Conservation (phyloP, 768 basidiomycete genomes). For the Boletus tylopilopsis region DNA sequence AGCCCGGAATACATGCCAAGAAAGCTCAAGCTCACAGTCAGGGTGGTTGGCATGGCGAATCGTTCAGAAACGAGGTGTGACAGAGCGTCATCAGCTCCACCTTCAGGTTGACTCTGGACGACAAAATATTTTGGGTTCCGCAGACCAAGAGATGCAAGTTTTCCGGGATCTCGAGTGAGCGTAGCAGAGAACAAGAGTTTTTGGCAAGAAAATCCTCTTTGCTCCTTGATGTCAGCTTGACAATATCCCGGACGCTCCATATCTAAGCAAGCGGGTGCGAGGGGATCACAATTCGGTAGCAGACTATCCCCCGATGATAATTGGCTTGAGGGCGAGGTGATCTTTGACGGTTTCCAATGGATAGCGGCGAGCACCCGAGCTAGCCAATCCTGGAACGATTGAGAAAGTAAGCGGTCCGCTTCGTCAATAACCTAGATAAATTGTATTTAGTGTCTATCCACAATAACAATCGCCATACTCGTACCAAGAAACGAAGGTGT, state of each 20-base stretch:
- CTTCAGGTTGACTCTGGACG: slow-evolving; percentile 52
- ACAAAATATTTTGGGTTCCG: slow-evolving; percentile 84
- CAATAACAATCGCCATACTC: slow-evolving; percentile 23
- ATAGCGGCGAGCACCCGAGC: slow-evolving; percentile 78
- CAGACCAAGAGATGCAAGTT: slow-evolving; percentile 78
- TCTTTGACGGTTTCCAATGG: slow-evolving; percentile 34
- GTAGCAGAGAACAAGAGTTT: slow-evolving; percentile 97
- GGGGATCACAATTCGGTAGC: slow-evolving; percentile 35
- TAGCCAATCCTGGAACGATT: slow-evolving; percentile 97
- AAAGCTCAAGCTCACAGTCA: slow-evolving; percentile 49
- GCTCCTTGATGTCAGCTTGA: slow-evolving; percentile 54
- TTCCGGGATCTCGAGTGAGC: slow-evolving; percentile 90
- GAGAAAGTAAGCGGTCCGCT: slow-evolving; percentile 91
- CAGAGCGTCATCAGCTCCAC: slow-evolving; percentile 34
- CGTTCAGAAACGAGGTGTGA: slow-evolving; percentile 65
- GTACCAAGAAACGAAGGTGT: slow-evolving; percentile 89
- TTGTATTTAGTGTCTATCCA: background rate
- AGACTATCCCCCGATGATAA: slow-evolving; percentile 3
- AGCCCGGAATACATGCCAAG: background rate
- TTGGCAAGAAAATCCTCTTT: slow-evolving; percentile 69
- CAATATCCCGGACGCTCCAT: slow-evolving; percentile 15
- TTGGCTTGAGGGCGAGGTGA: background rate
- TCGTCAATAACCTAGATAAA: slow-evolving; percentile 84
- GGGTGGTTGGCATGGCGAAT: slow-evolving; percentile 75
- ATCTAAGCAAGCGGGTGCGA: slow-evolving; percentile 58